Percentiles rank a stretch among this genome's conserved stretches.
phyloP scores from a whole-genome alignment of 768 basidiomycete species.

The Mycena crocata region DNA sequence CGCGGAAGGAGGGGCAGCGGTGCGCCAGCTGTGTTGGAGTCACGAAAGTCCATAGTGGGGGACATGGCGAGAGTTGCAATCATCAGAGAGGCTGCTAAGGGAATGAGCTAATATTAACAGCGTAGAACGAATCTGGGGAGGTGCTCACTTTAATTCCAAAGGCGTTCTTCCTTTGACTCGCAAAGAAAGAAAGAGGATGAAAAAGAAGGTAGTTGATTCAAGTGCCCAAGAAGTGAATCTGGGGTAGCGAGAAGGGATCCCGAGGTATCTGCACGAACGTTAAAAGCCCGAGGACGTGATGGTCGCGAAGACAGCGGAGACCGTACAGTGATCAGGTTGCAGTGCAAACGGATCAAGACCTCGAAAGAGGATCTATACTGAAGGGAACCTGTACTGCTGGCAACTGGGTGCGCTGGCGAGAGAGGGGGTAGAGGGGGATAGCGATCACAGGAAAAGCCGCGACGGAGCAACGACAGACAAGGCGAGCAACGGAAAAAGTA shows the following conservation, averaged over 20 bases:
- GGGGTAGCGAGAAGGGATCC: slow-evolving; percentile 11
- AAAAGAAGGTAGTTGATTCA: slow-evolving; percentile 11
- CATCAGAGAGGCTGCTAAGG: slow-evolving; percentile 44
- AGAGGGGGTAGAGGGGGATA: not conserved
- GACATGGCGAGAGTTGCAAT: slow-evolving; percentile 58
- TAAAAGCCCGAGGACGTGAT: slow-evolving; percentile 16
- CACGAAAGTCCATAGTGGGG: slow-evolving; percentile 49
- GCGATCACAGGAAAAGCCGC: not conserved
- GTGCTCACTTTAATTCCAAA: slow-evolving; percentile 21
- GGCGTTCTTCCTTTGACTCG: slow-evolving; percentile 26
- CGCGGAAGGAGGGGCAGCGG: slow-evolving; percentile 77
- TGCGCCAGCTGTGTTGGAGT: slow-evolving; percentile 65
- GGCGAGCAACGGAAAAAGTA: not conserved
- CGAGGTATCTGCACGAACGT: not conserved
- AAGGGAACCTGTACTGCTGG: slow-evolving; percentile 15
- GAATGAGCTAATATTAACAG: not conserved
- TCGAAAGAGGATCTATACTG: not conserved
- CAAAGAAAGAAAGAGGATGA: slow-evolving; percentile 27
- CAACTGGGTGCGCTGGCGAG: slow-evolving; percentile 4
- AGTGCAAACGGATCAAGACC: slow-evolving; percentile 16
- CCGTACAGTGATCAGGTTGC: slow-evolving; percentile 11
- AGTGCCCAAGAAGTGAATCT: slow-evolving; percentile 22
- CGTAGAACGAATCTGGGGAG: not conserved
- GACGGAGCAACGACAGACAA: not conserved
- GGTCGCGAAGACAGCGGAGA: slow-evolving; percentile 19